Percentiles rank a stretch among this genome's conserved stretches.
Conservation (phyloP, 768 basidiomycete species). For the Trichaptum fuscoviolaceum region DNA sequence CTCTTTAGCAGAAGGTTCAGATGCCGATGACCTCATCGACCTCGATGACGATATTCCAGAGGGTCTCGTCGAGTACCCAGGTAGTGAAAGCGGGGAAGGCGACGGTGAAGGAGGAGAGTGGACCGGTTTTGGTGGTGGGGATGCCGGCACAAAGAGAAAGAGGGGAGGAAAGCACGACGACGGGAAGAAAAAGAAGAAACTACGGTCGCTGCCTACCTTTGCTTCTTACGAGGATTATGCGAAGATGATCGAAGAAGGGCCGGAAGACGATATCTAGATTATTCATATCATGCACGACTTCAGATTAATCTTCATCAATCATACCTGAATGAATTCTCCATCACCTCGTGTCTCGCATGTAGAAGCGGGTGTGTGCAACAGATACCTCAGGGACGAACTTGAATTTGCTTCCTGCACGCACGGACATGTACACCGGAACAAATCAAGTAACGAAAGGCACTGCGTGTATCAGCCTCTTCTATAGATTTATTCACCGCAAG, state of each 20-base stretch:
- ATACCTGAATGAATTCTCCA: neutral
- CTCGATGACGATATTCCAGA: slow-evolving; percentile 50
- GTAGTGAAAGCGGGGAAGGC: slow-evolving; percentile 39
- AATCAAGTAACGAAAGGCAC: neutral
- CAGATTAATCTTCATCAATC: neutral
- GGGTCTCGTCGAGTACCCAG: slow-evolving; percentile 57
- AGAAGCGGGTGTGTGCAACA: neutral
- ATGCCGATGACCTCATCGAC: slow-evolving; percentile 64
- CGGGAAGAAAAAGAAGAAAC: slow-evolving; percentile 59
- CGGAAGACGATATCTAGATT: slow-evolving; percentile 40
- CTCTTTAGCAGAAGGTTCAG: slow-evolving; percentile 59
- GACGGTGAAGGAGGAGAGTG: slow-evolving; percentile 42
- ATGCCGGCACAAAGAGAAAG: slow-evolving; percentile 39
- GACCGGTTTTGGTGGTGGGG: slow-evolving; percentile 39
- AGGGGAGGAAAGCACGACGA: slow-evolving; percentile 30
- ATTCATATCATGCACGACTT: neutral
- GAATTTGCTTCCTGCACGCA: neutral
- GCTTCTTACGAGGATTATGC: slow-evolving; percentile 87
- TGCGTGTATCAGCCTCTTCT: neutral
- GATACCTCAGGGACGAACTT: neutral
- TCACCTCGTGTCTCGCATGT: neutral
- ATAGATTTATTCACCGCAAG: neutral
- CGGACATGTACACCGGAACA: neutral
- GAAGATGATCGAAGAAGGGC: slow-evolving; percentile 74
- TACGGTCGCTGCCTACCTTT: slow-evolving; percentile 67